Evolutionary conservation across 352 stramenopile genomes (phyloP), one percentile per base, ranked within the genome.

Genomic region (Phytopythium vexans): DNA sequence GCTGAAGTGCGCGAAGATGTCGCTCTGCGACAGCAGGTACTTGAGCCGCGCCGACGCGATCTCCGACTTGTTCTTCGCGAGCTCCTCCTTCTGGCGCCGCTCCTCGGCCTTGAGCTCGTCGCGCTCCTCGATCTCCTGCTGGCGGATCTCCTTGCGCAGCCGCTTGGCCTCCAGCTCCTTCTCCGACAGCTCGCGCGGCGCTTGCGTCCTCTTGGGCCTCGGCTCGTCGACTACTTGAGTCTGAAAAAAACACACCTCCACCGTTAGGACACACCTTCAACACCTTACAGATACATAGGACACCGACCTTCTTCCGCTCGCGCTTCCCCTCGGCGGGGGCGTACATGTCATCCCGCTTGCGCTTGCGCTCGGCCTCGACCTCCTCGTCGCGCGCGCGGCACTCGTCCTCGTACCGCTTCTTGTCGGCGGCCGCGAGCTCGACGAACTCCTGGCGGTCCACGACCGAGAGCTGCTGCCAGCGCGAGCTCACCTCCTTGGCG

Each of bases 1-100:
- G 51, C 97, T 86, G 68, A 99, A 99, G 60, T 99, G 96, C 37
- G 93, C 91, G 72, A 99, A 99, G 10, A 99, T 96, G 55, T 99
- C 96, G 36, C 89, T 98, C 67, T 99, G 96, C 0, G 82, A 89
- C 32, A 99, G 82, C 42, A 99, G 60, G 68, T 98, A 99, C 56
- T 98, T 74, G 42, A 99, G 77, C 53, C 85, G 67, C 40, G 82
- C 85, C 9, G 84, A 88, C 31, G 85, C 85, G 15, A 89, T 89
- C 2, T 89, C 76, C 9, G 82, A 89, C 46, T 88, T 85, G 21
- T 92, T 93, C 52, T 86, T 57, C 3, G 78, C 76, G 1, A 95
- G 67, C 8, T 82, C 80, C 8, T 91, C 82, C 48, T 93, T 95
- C 60, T 95, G 82, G 1, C 79, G 77, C 44, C 71, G 68, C 52